phyloP scores from a whole-genome alignment of 164 flowering plant genomes.

The Nymphaea colorata region DNA sequence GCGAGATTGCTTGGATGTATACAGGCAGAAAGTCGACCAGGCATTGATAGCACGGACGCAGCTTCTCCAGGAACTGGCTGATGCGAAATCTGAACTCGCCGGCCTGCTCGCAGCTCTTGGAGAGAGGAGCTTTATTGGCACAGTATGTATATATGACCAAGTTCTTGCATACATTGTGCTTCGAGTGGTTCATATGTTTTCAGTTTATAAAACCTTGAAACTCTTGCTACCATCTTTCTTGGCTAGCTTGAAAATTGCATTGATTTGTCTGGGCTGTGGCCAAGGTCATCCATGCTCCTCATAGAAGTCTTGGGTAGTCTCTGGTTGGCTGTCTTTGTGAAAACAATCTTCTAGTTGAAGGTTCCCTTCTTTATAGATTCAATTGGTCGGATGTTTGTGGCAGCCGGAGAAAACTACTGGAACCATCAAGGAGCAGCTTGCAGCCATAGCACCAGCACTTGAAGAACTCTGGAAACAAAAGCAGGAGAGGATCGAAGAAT shows the following conservation, averaged over 20 bases:
- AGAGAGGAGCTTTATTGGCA: slow-evolving; percentile 51
- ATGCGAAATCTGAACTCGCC: slow-evolving; percentile 62
- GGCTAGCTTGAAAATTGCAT: too few species aligned
- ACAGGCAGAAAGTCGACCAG: slow-evolving; percentile 83
- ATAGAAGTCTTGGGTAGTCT: too few species aligned
- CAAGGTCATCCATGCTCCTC: too few species aligned
- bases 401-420: slow-evolving; percentile 77
- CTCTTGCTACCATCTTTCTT: too few species aligned
- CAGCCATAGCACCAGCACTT: slow-evolving; percentile 67
- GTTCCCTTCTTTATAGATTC: too few species aligned
- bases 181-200: too few species aligned
- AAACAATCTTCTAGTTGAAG: too few species aligned
- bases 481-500: slow-evolving; percentile 66
- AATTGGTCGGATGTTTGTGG: background rate
- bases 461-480: slow-evolving; percentile 73
- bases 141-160: slow-evolving; percentile 33
- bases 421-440: slow-evolving; percentile 92
- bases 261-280: too few species aligned
- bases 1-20: slow-evolving; percentile 94
- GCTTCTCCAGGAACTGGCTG: slow-evolving; percentile 75
- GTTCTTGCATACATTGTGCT: too few species aligned
- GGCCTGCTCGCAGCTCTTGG: slow-evolving; percentile 72
- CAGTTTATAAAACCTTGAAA: too few species aligned
- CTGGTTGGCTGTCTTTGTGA: too few species aligned
- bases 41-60: slow-evolving; percentile 77